Evolutionary conservation across 352 stramenopile genomes (phyloP), one percentile per base, ranked within the genome.

Genomic region (Pythium insidiosum): DNA sequence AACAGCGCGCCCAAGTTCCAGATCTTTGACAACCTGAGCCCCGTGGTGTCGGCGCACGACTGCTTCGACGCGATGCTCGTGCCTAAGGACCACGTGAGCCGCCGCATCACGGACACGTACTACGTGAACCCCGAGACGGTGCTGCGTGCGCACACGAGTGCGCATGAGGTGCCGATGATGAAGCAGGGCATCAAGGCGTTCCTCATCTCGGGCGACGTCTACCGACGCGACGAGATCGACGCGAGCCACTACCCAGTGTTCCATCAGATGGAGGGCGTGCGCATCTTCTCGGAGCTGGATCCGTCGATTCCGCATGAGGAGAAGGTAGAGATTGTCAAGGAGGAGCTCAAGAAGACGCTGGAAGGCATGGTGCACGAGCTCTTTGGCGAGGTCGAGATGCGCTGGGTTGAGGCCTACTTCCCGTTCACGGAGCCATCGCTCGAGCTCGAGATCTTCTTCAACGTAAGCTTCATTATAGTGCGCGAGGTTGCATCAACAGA

Each of bases 331-430:
- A 53, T 84, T 10, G 86, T 98, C 21, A 73, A 91, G 38, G 67
- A 89, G n/a, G 89, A 99, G 61, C 73, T 99, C 5, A 98, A 98
- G 72, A 74, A 78, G 23, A 88, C 77, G 3, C 70, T 99, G 11
- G 93, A 98, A 61, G 95, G 96, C 7, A 79, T 99, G 53, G 92
- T 96, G 18, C 62, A 81, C 35, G 68, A 89, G 41, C 71, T 99
- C 0, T 95, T 95, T 18, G 85, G 85, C 20, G 56, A 89, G 13
- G 92, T 97, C 1, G 75, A 98, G 63, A 98, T 98, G 75, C 80
- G 94, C 44, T 99, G 96, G 96, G 83, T 97, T 2, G 96, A 99
- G 24, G 95, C 91, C 10, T 99, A 99, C 66, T 99, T 99, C 65
- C 97, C 97, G 4, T 99, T 99, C 66, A 99, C 97, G 18, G 75